phyloP scores from a whole-genome alignment of 495 filamentous ascomycete genomes.

The Xylaria sp. region DNA sequence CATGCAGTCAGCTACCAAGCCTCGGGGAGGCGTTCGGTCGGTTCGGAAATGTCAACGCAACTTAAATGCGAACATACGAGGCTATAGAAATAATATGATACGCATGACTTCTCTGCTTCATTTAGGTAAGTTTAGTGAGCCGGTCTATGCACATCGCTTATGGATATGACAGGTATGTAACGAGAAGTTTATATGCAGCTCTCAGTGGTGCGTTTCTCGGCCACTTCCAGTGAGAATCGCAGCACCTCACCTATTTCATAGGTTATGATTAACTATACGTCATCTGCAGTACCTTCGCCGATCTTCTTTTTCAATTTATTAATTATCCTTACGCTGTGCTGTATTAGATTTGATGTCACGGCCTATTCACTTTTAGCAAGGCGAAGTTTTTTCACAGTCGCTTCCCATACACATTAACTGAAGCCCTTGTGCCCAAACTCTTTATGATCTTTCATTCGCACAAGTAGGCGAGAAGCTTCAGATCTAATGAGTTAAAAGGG shows the following conservation, averaged over 20 bases:
- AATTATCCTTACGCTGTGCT: background rate
- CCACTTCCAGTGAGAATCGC: background rate
- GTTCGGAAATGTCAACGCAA: background rate
- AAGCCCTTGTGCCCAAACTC: background rate
- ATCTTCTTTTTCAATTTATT: background rate
- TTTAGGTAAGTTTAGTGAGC: background rate
- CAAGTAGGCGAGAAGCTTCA: background rate
- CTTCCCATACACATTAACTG: background rate
- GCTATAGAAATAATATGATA: background rate
- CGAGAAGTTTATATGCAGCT: too few species aligned
- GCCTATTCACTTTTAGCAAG: background rate
- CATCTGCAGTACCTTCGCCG: background rate
- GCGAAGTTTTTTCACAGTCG: background rate
- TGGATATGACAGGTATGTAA: too few species aligned
- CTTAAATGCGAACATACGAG: background rate
- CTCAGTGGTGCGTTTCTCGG: background rate
- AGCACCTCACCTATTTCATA: background rate
- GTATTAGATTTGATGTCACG: background rate
- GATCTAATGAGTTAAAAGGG: background rate
- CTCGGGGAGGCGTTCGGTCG: background rate
- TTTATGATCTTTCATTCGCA: background rate
- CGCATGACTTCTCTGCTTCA: background rate
- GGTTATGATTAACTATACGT: background rate
- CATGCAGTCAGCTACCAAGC: constrained; percentile 14
- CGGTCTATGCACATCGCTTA: background rate